Evolutionary conservation across 164 flowering plant species (phyloP).

Genomic region (Stephania cephalantha): DNA sequence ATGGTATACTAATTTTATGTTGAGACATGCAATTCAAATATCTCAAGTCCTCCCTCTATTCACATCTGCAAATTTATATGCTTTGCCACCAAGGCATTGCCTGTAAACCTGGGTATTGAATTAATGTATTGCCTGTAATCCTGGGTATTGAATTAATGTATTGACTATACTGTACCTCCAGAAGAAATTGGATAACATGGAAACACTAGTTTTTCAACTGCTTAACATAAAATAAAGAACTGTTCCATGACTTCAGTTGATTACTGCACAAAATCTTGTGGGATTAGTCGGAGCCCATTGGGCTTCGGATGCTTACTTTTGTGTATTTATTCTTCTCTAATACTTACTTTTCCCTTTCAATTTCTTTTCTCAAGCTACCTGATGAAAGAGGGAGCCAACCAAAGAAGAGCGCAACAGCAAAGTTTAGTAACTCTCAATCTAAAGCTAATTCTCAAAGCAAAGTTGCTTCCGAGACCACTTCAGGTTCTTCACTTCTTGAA

Average conservation of each 20-base stretch:
- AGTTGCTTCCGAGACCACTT: constrained; percentile 17
- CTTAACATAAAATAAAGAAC: not conserved
- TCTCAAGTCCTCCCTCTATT: too few relatives aligned
- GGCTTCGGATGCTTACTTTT: not conserved
- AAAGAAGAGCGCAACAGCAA: constrained; percentile 32
- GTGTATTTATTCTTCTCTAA: not conserved
- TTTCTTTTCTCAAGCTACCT: constrained; percentile 25
- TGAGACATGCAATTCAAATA: too few relatives aligned
- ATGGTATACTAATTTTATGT: too few relatives aligned
- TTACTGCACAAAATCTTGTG: not conserved
- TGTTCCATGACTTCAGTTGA: not conserved
- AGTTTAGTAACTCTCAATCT: constrained; percentile 43
- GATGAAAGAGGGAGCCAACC: constrained; percentile 31
- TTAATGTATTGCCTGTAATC: not conserved
- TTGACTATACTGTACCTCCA: not conserved
- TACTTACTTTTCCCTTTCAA: not conserved
- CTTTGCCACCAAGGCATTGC: not conserved
- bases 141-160: not conserved
- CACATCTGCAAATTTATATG: not conserved
- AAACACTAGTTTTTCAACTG: not conserved
- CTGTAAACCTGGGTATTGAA: not conserved
- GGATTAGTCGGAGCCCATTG: not conserved
- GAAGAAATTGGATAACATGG: not conserved
- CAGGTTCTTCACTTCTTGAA: constrained; percentile 54
- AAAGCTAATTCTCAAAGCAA: constrained; percentile 31